These are phyloP conservation scores for Plasmodium vinckei DNA, from an alignment of 169 alveolate species.

Conservation along the genomic window DNA sequence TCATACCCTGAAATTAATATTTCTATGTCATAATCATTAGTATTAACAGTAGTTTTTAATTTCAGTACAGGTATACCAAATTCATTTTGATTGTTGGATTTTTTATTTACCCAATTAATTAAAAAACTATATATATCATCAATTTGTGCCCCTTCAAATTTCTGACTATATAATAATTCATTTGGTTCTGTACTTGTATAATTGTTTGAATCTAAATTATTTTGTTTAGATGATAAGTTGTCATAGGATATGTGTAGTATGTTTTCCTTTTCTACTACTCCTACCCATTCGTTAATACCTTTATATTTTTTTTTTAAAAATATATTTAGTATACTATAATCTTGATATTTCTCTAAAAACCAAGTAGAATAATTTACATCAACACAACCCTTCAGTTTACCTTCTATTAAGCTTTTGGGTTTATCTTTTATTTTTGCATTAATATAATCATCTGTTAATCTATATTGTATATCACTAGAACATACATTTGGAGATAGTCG, in stretches of 20 bases:
- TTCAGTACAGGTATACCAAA: constrained; percentile 70
- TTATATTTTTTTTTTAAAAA: constrained; percentile 56
- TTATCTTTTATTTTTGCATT: constrained; percentile 52
- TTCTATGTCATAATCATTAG: constrained; percentile 36
- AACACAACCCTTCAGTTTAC: constrained; percentile 57
- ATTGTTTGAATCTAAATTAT: neutral
- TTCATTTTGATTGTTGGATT: constrained; percentile 30
- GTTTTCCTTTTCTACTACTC: constrained; percentile 68
- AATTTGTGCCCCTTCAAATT: constrained; percentile 38
- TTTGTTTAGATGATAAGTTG: constrained; percentile 7
- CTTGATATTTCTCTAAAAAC: constrained; percentile 50
- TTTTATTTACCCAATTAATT: constrained; percentile 55
- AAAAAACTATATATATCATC: constrained; percentile 41
- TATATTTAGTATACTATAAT: constrained; percentile 34
- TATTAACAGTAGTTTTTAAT: constrained; percentile 44
- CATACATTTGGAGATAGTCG: constrained; percentile 30
- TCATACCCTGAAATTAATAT: constrained; percentile 40
- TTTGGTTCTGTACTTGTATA: constrained; percentile 1
- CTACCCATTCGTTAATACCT: constrained; percentile 77
- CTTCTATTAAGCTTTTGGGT: constrained; percentile 68
- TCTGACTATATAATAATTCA: constrained; percentile 30
- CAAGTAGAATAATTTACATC: constrained; percentile 59
- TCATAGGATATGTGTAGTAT: constrained; percentile 48
- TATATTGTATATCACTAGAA: constrained; percentile 50
- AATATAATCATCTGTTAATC: constrained; percentile 31